Conservation (phyloP, 1,284 basidiomycete species). For the Calocybe gambosa region DNA sequence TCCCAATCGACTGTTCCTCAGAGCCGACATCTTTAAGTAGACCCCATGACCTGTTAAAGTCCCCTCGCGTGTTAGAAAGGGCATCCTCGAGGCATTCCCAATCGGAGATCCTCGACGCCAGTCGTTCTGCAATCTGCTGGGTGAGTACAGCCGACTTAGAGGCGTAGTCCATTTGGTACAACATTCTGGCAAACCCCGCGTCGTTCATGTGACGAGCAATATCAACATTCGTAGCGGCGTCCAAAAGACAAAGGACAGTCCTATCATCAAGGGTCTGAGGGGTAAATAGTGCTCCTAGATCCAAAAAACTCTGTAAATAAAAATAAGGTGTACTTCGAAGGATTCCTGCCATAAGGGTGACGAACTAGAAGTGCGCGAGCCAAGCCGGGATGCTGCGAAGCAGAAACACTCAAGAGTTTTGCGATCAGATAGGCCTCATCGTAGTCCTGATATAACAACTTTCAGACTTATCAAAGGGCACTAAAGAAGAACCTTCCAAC, state of each 20-base stretch:
- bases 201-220: constrained; percentile 43
- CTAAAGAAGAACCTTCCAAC: constrained; percentile 26
- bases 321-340: neutral
- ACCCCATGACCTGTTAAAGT: constrained; percentile 39
- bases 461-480: neutral
- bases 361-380: constrained; percentile 38
- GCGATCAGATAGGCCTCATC: constrained; percentile 54
- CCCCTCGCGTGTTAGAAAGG: constrained; percentile 44
- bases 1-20: constrained; percentile 62
- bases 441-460: constrained; percentile 32
- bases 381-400: constrained; percentile 58
- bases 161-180: constrained; percentile 36
- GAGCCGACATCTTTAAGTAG: constrained; percentile 53
- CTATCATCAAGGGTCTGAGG: constrained; percentile 44
- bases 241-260: constrained; percentile 47
- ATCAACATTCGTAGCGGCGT: constrained; percentile 58
- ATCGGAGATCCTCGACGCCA: constrained; percentile 45
- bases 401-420: constrained; percentile 51
- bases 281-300: constrained; percentile 50
- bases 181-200: constrained; percentile 34
- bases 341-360: constrained; percentile 9
- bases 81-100: constrained; percentile 59
- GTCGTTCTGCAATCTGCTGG: constrained; percentile 36
- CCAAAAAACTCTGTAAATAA: constrained; percentile 43
- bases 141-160: constrained; percentile 34